Percentiles rank a stretch among this genome's conserved stretches.
phyloP scores from a whole-genome alignment of 148 eudicot genomes.

The Talinum fruticosum region DNA sequence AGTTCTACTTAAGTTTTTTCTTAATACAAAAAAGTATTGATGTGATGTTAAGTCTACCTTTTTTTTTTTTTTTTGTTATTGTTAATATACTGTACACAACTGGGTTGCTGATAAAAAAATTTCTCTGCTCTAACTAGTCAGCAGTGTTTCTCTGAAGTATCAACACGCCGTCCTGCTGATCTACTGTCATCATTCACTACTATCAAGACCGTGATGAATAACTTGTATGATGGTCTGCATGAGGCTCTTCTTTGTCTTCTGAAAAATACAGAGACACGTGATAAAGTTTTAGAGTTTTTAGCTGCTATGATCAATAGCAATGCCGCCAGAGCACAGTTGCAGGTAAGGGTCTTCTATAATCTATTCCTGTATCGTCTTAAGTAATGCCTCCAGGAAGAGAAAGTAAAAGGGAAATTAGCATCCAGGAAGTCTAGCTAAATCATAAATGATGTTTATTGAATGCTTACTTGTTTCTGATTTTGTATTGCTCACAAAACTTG shows the following conservation, averaged over 20 bases:
- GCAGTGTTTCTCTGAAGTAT: slow-evolving; percentile 90
- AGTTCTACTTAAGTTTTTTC: too few species aligned
- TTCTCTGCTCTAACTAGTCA: slow-evolving; percentile 44
- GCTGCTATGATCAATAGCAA: slow-evolving; percentile 84
- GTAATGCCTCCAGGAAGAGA: background rate
- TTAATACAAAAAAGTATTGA: background rate
- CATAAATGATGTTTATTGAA: background rate
- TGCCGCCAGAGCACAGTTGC: slow-evolving; percentile 76
- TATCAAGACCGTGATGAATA: slow-evolving; percentile 86
- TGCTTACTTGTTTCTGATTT: background rate
- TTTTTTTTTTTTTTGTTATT: background rate
- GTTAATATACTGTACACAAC: background rate
- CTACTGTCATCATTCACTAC: slow-evolving; percentile 83
- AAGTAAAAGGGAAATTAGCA: background rate
- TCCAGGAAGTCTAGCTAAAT: background rate
- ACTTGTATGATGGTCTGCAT: slow-evolving; percentile 70
- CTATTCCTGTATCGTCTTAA: background rate
- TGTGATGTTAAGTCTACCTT: background rate
- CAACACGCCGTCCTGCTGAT: slow-evolving; percentile 89
- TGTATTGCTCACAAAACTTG: background rate
- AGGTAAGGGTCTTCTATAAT: slow-evolving; percentile 42
- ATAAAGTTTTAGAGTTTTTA: slow-evolving; percentile 75
- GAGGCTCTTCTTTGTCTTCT: slow-evolving; percentile 76
- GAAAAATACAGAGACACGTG: slow-evolving; percentile 71
- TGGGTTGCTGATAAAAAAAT: slow-evolving; percentile 10